Evolutionary conservation across 176 grass and related monocot genomes (phyloP).

Genomic region (Calamus simplicifolius): DNA sequence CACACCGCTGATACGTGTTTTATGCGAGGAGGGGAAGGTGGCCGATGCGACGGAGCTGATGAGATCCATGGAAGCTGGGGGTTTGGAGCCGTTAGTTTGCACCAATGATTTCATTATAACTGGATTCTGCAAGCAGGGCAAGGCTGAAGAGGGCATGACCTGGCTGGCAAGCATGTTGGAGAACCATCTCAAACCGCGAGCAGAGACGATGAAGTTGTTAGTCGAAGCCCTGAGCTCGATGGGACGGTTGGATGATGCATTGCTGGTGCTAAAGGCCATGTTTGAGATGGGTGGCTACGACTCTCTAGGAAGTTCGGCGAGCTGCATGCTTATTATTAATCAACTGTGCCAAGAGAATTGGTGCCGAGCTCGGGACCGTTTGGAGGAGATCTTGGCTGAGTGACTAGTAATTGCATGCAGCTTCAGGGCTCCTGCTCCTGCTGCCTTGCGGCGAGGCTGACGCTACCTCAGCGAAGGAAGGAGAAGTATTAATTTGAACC

Average conservation of each 20-base stretch:
- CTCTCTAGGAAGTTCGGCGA: conserved; percentile 23
- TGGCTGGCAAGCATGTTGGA: conserved; percentile 69
- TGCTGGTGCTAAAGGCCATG: conserved; percentile 57
- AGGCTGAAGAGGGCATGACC: conserved; percentile 56
- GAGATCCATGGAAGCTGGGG: conserved; percentile 51
- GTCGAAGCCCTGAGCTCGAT: conserved; percentile 33
- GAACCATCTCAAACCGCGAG: conserved; percentile 54
- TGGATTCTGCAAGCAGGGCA: conserved; percentile 52
- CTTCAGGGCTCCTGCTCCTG: neutral
- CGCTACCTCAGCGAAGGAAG: too few relatives aligned
- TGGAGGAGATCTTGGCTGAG: conserved; percentile 43
- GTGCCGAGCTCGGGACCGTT: conserved; percentile 15
- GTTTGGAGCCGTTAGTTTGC: conserved; percentile 41
- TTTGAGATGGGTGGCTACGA: conserved; percentile 65
- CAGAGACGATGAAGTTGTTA: conserved; percentile 36
- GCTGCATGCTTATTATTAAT: conserved; percentile 38
- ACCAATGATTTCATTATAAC: conserved; percentile 58
- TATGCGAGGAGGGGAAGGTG: conserved; percentile 55
- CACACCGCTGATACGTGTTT: conserved; percentile 40
- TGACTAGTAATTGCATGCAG: conserved; percentile 30
- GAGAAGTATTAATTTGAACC: too few relatives aligned
- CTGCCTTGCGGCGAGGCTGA: neutral
- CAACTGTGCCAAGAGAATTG: conserved; percentile 36
- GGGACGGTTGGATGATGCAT: conserved; percentile 40
- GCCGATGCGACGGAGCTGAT: conserved; percentile 50